A percentile compares a stretch with the other conserved stretches of the same genome.
These are phyloP conservation scores for Aspergillus piperis DNA, from an alignment of 2,329 filamentous ascomycete species.

Conservation along the genomic window DNA sequence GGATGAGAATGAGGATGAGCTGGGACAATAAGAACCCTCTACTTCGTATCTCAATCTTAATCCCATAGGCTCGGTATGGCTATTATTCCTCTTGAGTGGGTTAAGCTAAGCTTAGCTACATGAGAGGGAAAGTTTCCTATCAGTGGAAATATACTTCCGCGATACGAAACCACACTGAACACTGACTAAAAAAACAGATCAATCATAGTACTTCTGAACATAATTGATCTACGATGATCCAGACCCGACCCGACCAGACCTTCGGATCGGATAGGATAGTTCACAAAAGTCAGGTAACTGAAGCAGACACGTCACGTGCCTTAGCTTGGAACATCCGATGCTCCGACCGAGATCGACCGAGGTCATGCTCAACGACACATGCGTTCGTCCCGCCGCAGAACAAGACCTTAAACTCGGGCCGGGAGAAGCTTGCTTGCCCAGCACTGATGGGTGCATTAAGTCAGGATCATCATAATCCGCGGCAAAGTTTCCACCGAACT, in stretches of 20 bases:
- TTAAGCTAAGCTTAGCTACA: too few species aligned
- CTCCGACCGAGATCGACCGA: neutral
- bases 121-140: too few species aligned
- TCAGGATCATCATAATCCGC: neutral
- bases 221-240: neutral
- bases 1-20: neutral
- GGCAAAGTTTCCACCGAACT: neutral
- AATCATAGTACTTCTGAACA: neutral
- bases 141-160: neutral
- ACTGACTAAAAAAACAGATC: neutral
- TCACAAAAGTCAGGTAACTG: too few species aligned
- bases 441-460: neutral
- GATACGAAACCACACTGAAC: neutral
- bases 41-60: neutral
- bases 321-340: neutral
- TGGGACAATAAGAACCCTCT: neutral
- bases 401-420: neutral
- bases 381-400: neutral
- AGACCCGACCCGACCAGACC: neutral
- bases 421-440: neutral
- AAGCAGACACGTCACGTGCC: neutral
- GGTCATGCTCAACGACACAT: neutral
- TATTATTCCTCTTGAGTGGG: too few species aligned
- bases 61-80: neutral
- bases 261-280: too few species aligned